phyloP scores from a whole-genome alignment of 1,139 yeast species.

The Scheffersomyces cryptocercus region DNA sequence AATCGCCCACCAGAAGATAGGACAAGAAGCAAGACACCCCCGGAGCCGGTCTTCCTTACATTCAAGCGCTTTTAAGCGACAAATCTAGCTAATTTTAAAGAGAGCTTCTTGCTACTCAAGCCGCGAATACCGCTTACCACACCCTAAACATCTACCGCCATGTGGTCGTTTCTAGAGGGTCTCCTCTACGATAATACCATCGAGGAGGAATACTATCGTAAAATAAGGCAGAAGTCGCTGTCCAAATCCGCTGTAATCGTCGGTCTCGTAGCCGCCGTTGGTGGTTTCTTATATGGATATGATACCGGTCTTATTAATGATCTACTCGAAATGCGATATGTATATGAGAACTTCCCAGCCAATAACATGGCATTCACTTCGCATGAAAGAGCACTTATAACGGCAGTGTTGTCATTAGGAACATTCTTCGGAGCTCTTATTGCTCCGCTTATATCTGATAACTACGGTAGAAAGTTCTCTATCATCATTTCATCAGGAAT shows the following conservation, averaged over 20 bases:
- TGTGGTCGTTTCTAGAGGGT: conserved; percentile 22
- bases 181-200: conserved; percentile 38
- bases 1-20: too few relatives aligned
- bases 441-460: conserved; percentile 66
- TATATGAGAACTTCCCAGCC: conserved; percentile 52
- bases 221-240: conserved; percentile 51
- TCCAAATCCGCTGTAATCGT: conserved; percentile 63
- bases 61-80: too few relatives aligned
- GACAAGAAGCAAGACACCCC: too few relatives aligned
- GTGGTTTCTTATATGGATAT: conserved; percentile 81
- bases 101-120: too few relatives aligned
- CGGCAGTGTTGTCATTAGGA: conserved; percentile 72
- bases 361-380: conserved; percentile 50
- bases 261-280: conserved; percentile 76
- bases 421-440: conserved; percentile 73
- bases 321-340: conserved; percentile 68
- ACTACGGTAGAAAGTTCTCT: conserved; percentile 45
- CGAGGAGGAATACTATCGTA: conserved; percentile 41
- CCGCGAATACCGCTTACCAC: too few relatives aligned
- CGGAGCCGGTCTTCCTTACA: too few relatives aligned
- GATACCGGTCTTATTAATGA: conserved; percentile 83
- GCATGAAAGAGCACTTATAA: conserved; percentile 65
- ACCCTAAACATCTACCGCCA: background rate
- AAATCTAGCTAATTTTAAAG: too few relatives aligned
- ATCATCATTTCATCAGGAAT: conserved; percentile 42